Base-by-base conservation (phyloP, 352 stramenopile species). In the Globisporangium apiculatum region DNA sequence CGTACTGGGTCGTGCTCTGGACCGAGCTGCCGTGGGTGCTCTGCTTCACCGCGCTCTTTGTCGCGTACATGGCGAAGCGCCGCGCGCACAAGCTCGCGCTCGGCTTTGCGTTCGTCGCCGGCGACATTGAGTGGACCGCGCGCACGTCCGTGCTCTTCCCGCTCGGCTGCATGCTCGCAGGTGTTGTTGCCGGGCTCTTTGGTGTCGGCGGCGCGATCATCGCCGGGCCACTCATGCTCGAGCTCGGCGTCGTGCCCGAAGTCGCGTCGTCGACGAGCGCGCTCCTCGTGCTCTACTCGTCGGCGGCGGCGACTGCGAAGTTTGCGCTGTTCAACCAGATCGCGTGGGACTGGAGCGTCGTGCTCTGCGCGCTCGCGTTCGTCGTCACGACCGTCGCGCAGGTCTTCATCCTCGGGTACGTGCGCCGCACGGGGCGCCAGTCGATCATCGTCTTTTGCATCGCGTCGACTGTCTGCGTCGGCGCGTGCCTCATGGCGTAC, bases 381-480 rank as follows among this genome's bases (percentile, higher is more conserved):
- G 53, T 80, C 35, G 72, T 83, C 36, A 80, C 73, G 40, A 65
- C 62, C 9, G 55, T 76, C n/a, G 68, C 73, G 35, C 75, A 86
- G 47, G 48, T 82, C 8, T 75, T 72, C 38, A 80, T 88, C 47
- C 53, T 77, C 6, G 65, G 75, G 10, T 85, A 71, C 56, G 74
- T 88, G 48, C 73, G 76, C 8, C 62, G 65, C 12, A 80, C 73
- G 14, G 75, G 67, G 0, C 68, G 73, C 35, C 69, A 81, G 52
- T 81, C 72, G 11, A 76, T 78, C 64, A 73, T 87, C 40, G 65
- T 84, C 31, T 63, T 85, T 10, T 84, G 70, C 47, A 79, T 83
- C 43, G 70, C 59, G 40, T 62, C 64, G n/a, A 71, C 70, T 11
- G 72, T 83, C 31, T 53, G 69, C 24, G 55, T 83, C 48, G 76